Percentiles rank a stretch among this genome's conserved stretches.
Evolutionary conservation across 441 rosid genomes (phyloP).

Genomic region (Populus tomentosa): DNA sequence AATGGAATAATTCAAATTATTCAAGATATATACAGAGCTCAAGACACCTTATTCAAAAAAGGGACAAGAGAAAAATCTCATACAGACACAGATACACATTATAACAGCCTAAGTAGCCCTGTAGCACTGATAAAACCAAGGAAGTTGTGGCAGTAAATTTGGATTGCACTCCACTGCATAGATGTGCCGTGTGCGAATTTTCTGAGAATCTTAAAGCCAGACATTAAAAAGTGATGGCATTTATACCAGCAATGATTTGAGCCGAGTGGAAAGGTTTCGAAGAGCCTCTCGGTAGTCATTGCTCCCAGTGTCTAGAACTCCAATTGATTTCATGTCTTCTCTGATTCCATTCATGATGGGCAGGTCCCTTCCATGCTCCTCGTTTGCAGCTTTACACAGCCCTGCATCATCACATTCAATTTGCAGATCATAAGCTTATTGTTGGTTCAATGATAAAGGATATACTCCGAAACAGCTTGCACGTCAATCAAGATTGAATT

Average conservation of each 20-base stretch:
- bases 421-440: background rate
- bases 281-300: slow-evolving; percentile 47
- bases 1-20: background rate
- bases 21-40: too few relatives aligned
- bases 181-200: background rate
- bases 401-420: slow-evolving; percentile 32
- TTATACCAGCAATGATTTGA: slow-evolving; percentile 50
- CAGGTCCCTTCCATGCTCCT: slow-evolving; percentile 64
- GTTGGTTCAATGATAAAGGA: background rate
- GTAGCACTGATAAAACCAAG: background rate
- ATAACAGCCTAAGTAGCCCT: background rate
- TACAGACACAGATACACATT: background rate
- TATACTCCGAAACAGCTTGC: background rate
- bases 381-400: slow-evolving; percentile 51
- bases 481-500: background rate
- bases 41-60: background rate
- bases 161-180: background rate
- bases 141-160: background rate
- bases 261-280: slow-evolving; percentile 43
- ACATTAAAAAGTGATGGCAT: background rate
- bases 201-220: background rate
- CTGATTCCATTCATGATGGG: slow-evolving; percentile 75
- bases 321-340: slow-evolving; percentile 64
- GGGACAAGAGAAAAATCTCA: background rate
- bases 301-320: slow-evolving; percentile 41